Percentiles rank a stretch among this genome's conserved stretches.
These are phyloP conservation scores for Moringa oleifera DNA, from an alignment of 345 rosid species.

Conservation along the genomic window DNA sequence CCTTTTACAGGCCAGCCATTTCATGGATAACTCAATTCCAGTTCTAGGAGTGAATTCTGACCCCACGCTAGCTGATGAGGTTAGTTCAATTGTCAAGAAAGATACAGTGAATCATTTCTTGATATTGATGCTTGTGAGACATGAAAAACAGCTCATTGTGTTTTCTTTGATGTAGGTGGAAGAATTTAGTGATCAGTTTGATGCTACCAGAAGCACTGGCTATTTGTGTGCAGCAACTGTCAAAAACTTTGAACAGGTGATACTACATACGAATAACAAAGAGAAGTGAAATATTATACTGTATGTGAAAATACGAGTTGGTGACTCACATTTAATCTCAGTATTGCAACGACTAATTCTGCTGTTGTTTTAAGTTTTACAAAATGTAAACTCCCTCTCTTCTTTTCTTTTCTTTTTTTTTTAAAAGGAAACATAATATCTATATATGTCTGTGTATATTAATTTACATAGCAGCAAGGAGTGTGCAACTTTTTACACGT, in stretches of 20 bases:
- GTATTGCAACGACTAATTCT: too few relatives aligned
- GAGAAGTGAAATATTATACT: neutral
- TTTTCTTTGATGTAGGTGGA: conserved; percentile 43
- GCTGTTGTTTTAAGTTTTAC: neutral
- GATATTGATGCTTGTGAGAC: neutral
- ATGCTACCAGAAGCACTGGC: conserved; percentile 84
- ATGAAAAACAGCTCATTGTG: neutral
- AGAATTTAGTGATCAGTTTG: conserved; percentile 58
- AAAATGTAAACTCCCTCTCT: neutral
- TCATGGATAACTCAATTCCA: conserved; percentile 66
- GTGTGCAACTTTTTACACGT: too few relatives aligned
- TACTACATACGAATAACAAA: neutral
- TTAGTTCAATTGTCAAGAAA: too few relatives aligned
- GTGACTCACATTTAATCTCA: too few relatives aligned
- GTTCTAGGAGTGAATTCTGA: conserved; percentile 89
- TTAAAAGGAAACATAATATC: too few relatives aligned
- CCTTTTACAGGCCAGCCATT: conserved; percentile 90
- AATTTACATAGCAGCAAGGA: too few relatives aligned
- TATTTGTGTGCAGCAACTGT: conserved; percentile 83
- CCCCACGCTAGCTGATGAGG: conserved; percentile 81
- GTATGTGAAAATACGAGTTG: neutral
- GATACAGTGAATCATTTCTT: neutral
- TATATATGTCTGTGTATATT: too few relatives aligned
- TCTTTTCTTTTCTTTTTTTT: too few relatives aligned
- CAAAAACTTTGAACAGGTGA: conserved; percentile 74